Percentiles rank a stretch among this genome's conserved stretches.
Conservation (phyloP, 345 rosid genomes). For the Eutrema japonicum region DNA sequence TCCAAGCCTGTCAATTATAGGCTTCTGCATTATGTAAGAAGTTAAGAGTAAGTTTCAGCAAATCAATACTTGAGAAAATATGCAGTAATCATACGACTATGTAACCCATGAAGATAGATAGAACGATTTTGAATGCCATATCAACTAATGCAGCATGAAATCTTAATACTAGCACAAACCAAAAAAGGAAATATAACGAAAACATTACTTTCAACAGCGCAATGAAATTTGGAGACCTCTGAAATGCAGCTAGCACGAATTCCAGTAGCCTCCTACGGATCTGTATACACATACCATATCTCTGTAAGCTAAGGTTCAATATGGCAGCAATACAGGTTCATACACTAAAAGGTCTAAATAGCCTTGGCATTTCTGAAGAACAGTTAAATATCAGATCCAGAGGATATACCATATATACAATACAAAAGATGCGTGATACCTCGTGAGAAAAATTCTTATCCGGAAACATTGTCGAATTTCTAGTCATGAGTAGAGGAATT, state of each 20-base stretch:
- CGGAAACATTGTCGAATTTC: constrained; percentile 74
- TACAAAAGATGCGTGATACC: constrained; percentile 50
- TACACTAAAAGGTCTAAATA: not conserved
- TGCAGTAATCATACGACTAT: not conserved
- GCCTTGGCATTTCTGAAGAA: constrained; percentile 4
- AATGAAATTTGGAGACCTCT: constrained; percentile 76
- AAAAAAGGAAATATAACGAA: not conserved
- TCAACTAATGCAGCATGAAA: constrained; percentile 8
- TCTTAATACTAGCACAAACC: not conserved
- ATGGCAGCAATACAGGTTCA: constrained; percentile 1
- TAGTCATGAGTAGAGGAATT: constrained; percentile 83
- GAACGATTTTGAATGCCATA: constrained; percentile 9
- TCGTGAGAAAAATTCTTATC: constrained; percentile 77
- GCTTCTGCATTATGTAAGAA: constrained; percentile 68
- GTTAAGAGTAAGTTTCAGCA: not conserved
- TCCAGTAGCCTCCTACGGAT: constrained; percentile 79
- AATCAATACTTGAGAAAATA: constrained; percentile 20
- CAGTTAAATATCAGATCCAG: not conserved
- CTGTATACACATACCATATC: constrained; percentile 46
- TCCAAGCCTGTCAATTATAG: constrained; percentile 87
- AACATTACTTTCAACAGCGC: constrained; percentile 76
- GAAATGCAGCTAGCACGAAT: constrained; percentile 90
- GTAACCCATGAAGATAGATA: not conserved
- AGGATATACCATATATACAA: constrained; percentile 14
- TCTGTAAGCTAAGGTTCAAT: constrained; percentile 10